Base-by-base conservation (phyloP, 345 rosid species). In the Mercurialis annua region DNA sequence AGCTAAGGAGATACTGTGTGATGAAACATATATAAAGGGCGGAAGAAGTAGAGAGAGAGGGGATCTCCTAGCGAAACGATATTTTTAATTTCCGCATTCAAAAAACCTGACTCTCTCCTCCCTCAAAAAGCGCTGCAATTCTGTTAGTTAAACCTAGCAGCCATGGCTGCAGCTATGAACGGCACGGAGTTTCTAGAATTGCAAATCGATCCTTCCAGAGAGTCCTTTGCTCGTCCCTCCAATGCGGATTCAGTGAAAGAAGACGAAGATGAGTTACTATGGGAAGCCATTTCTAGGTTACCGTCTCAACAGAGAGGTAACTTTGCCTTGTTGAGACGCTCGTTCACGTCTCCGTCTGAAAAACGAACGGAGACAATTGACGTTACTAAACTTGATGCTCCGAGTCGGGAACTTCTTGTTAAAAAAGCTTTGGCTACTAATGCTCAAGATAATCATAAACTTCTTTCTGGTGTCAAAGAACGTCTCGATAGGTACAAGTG, bases 141-240 rank as follows among this genome's bases (percentile, higher is more conserved):
- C 40, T 36, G 40, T 4, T 8, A 9, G 44, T 40, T 9, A 9
- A 4, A n/a, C n/a, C n/a, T n/a, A n/a, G n/a, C 18, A 10, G 54
- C 30, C 21, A 52, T 59, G 71, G 78, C 76, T 69, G 92, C 90
- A 15, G 88, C 92, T 10, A 81, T 90, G 17, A 77, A 85, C 40
- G 98, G 96, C 54, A 87, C 87, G 34, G 95, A 86, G 80, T 92
- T 75, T 80, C 87, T 90, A 76, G 97, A 85, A 73, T 27, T 84
- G 33, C 92, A 90, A 27, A 21, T 87, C 2, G 96, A 87, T 51
- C 62, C 71, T 17, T 27, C 31, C 0, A 54, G 77, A 26, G 87
- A 81, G 16, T 78, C 89, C 42, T 84, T 92, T 47, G 80, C 85
- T 4, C 82, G 95, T 33, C 75, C 88, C 21, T 86, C 97, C 8